Percentiles rank a stretch among this genome's conserved stretches.
These are phyloP conservation scores for Colletotrichum acutatum DNA, from an alignment of 2,329 filamentous ascomycete species.

Conservation along the genomic window DNA sequence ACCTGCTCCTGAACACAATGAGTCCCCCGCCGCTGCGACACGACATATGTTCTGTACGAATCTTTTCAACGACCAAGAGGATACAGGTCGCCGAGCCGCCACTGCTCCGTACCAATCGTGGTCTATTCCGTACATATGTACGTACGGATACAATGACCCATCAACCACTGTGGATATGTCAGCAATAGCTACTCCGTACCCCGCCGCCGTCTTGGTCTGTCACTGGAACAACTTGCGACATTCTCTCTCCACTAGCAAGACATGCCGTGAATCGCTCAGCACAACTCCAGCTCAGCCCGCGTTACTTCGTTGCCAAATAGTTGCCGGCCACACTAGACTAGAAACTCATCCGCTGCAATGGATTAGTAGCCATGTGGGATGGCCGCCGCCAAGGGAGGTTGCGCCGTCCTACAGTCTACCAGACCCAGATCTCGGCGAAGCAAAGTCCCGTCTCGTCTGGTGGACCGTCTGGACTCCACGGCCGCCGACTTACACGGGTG, in stretches of 20 bases:
- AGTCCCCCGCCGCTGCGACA: slow-evolving; percentile 44
- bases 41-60: slow-evolving; percentile 18
- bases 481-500: slow-evolving; percentile 24
- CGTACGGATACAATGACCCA: background rate
- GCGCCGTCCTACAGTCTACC: slow-evolving; percentile 15
- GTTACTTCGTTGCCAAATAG: background rate
- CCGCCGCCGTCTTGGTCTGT: background rate
- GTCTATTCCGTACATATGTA: background rate
- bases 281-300: background rate
- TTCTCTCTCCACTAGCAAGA: background rate
- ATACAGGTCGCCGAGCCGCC: slow-evolving; percentile 21
- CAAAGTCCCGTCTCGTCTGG: background rate
- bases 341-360: background rate
- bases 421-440: slow-evolving; percentile 10
- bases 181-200: slow-evolving; percentile 2
- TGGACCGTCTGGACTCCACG: slow-evolving; percentile 1
- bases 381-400: slow-evolving; percentile 6
- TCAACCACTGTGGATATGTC: slow-evolving; percentile 25
- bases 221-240: background rate
- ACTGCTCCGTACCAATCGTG: background rate
- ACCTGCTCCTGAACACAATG: slow-evolving; percentile 36
- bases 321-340: background rate
- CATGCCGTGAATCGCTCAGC: background rate
- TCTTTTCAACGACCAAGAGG: background rate
- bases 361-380: background rate